Evolutionary conservation across 805 yeast species (phyloP).

Genomic region (Schwanniomyces yamadae): DNA sequence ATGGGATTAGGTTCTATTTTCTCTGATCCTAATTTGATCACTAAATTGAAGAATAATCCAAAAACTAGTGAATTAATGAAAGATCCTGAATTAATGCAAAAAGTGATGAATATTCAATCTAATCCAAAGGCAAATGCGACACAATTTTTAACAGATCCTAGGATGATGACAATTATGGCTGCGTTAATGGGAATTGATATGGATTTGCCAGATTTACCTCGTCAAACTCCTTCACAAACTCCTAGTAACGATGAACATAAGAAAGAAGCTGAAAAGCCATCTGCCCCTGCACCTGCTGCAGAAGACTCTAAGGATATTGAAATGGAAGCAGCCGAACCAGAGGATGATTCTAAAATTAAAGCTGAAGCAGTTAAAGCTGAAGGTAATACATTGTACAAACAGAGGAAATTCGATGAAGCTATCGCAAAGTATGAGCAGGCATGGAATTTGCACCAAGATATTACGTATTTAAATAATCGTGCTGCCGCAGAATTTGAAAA

Average conservation of each 20-base stretch:
- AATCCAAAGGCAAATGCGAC: constrained; percentile 76
- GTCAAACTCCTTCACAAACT: constrained; percentile 10
- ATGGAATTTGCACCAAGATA: constrained; percentile 76
- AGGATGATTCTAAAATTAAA: constrained; percentile 36
- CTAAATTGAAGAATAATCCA: constrained; percentile 77
- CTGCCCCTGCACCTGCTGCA: constrained; percentile 9
- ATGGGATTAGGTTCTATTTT: constrained; percentile 77
- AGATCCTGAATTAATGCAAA: constrained; percentile 79
- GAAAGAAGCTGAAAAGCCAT: constrained; percentile 8
- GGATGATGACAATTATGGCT: constrained; percentile 86
- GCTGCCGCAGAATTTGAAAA: constrained; percentile 98
- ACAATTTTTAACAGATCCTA: constrained; percentile 73
- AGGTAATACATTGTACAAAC: constrained; percentile 86
- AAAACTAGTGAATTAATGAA: constrained; percentile 83
- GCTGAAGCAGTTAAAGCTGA: constrained; percentile 76
- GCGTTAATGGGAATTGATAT: constrained; percentile 81
- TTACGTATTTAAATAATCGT: constrained; percentile 91
- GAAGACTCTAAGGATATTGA: constrained; percentile 30
- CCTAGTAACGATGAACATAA: constrained; percentile 6
- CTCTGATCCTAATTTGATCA: constrained; percentile 74
- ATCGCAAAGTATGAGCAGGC: constrained; percentile 84
- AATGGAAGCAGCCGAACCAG: constrained; percentile 34
- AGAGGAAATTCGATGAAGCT: constrained; percentile 89
- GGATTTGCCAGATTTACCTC: constrained; percentile 38
- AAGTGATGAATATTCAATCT: constrained; percentile 56